Conservation (phyloP, 805 yeast genomes). For the Saturnispora mendoncae region DNA sequence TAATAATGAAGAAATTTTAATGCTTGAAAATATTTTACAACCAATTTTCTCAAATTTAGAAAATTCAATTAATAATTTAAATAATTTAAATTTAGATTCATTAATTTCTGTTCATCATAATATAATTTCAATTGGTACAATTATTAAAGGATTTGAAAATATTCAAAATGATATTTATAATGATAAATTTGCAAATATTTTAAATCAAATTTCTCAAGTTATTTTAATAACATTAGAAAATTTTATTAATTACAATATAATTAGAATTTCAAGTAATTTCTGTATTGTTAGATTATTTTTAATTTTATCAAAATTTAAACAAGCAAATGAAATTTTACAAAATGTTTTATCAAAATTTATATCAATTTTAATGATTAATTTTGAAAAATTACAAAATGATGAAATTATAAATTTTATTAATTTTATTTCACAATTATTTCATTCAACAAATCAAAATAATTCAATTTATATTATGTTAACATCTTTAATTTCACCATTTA, state of each 20-base stretch:
- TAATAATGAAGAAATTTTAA: slow-evolving; percentile 31
- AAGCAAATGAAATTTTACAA: slow-evolving; percentile 28
- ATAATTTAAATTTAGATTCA: slow-evolving; percentile 32
- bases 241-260: slow-evolving; percentile 52
- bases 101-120: slow-evolving; percentile 78
- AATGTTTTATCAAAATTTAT: slow-evolving; percentile 59
- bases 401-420: slow-evolving; percentile 78
- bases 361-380: slow-evolving; percentile 49
- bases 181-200: slow-evolving; percentile 24
- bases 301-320: slow-evolving; percentile 42
- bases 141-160: slow-evolving; percentile 72
- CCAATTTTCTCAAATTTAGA: slow-evolving; percentile 72
- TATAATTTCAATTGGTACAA: slow-evolving; percentile 81
- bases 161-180: slow-evolving; percentile 25
- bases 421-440: slow-evolving; percentile 82
- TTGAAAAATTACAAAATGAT: slow-evolving; percentile 45
- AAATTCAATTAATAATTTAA: slow-evolving; percentile 39
- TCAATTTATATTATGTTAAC: slow-evolving; percentile 66
- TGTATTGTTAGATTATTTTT: slow-evolving; percentile 83
- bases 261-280: slow-evolving; percentile 81
- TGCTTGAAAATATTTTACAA: slow-evolving; percentile 59
- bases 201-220: slow-evolving; percentile 53
- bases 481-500: slow-evolving; percentile 65
- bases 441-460: slow-evolving; percentile 45
- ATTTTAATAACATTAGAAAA: slow-evolving; percentile 76